Evolutionary conservation across 306 rosid species (phyloP), one percentile per base, ranked within the genome.

Genomic region (Castanea mollissima): DNA sequence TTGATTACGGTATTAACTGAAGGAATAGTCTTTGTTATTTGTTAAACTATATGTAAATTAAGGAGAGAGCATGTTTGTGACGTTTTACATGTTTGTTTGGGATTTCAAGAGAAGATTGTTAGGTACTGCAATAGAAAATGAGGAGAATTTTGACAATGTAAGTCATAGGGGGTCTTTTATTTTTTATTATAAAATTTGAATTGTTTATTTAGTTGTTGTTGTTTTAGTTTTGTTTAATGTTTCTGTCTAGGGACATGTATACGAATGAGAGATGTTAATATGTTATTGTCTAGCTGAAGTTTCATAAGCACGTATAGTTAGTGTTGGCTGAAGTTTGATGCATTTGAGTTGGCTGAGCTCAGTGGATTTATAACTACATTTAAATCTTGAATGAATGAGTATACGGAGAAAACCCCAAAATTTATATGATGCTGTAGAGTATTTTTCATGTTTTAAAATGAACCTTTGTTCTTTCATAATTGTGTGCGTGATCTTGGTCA

Each of bases 61-160:
- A 10, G 11, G 9, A 10, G 72, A 68, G 52, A 67, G 52, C 52
- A 19, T 34, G 27, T 15, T 64, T 27, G 1, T 32, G 44, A 64
- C 41, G 15, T 7, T 7, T 7, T 60, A 25, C 44, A 64, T 64
- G 21, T 64, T 64, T 11, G 46, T 64, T 64, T 31, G 70, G 70
- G 11, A 64, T 64, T 64, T 31, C 70, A 64, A 64, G 70, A 31
- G 70, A 64, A 64, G 69, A 31, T 31, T 64, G 70, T 64, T 64
- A 64, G 46, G 70, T 64, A 8, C 46, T 32, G 70, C 70, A 64
- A 64, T 68, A 68, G 52, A 35, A 68, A 68, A 68, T 35, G n/a
- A 68, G 20, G 16, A 68, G 25, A 68, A 35, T 8, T 68, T 68
- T 35, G 72, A 34, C 72, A 68, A 18, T 35, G 72, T 8, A 8